Evolutionary conservation across 805 yeast genomes (phyloP).

Genomic region (Lipomyces anomalus): DNA sequence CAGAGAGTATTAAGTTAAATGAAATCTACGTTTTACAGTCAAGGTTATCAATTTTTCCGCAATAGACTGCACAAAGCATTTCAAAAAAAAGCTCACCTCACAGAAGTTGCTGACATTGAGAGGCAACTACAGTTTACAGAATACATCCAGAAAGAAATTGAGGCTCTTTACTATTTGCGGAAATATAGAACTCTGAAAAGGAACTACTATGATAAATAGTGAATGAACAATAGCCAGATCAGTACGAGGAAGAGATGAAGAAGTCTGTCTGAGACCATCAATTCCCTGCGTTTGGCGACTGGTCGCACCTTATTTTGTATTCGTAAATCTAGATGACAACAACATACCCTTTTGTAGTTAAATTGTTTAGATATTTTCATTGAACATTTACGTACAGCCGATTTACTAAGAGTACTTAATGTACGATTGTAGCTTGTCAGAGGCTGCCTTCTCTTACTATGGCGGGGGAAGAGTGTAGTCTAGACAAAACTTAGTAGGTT

Average conservation of each 20-base stretch:
- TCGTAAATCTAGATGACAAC: neutral
- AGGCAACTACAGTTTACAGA: conserved; percentile 34
- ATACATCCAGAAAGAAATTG: conserved; percentile 35
- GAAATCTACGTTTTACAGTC: conserved; percentile 8
- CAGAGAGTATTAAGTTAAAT: neutral
- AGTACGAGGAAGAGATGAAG: neutral
- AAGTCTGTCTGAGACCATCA: neutral
- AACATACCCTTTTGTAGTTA: no score
- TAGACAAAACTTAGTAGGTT: conserved; percentile 3
- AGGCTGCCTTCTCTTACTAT: neutral
- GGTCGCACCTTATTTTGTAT: neutral
- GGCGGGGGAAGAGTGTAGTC: neutral
- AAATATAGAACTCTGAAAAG: conserved; percentile 35
- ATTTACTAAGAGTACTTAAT: neutral
- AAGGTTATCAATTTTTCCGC: conserved; percentile 32
- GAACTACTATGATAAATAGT: conserved; percentile 25
- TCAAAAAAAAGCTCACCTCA: conserved; percentile 27
- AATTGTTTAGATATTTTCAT: neutral
- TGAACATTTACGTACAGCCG: neutral
- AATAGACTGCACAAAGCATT: conserved; percentile 31
- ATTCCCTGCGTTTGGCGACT: neutral
- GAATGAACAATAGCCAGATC: neutral
- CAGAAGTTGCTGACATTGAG: conserved; percentile 28
- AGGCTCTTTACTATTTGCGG: conserved; percentile 34
- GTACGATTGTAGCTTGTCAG: neutral